phyloP scores from a whole-genome alignment of 2,329 filamentous ascomycete genomes.

The Calonectria naviculata region DNA sequence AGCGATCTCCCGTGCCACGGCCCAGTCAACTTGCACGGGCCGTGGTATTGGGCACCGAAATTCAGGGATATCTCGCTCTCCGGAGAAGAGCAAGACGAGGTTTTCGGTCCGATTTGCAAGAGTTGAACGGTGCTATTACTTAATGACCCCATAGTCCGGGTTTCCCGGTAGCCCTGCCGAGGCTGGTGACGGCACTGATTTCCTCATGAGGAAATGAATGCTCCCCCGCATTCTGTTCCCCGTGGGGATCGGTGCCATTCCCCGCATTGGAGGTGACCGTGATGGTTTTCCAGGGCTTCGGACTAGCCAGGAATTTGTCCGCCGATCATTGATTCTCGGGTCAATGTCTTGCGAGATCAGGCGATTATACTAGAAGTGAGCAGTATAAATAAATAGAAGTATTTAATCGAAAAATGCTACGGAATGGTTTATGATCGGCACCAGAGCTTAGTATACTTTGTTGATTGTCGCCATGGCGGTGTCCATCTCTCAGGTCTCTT shows the following conservation, averaged over 20 bases:
- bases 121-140: neutral
- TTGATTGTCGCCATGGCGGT: constrained; percentile 45
- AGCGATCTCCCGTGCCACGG: no score
- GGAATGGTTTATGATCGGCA: neutral
- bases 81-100: neutral
- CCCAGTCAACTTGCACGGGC: neutral
- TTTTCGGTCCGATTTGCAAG: neutral
- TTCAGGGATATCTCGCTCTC: neutral
- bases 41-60: neutral
- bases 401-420: neutral
- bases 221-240: neutral
- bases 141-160: neutral
- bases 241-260: neutral
- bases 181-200: neutral
- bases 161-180: neutral
- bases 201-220: neutral
- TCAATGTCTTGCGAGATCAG: neutral
- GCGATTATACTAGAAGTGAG: neutral
- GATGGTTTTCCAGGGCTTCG: neutral
- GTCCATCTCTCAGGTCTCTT: constrained; percentile 50
- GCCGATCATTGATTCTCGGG: neutral
- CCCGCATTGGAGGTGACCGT: neutral
- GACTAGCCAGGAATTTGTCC: neutral
- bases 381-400: neutral
- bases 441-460: neutral